Evolutionary conservation across 768 basidiomycete species (phyloP), one percentile per base, ranked within the genome.

Genomic region (Termitomyces eurrhizus): DNA sequence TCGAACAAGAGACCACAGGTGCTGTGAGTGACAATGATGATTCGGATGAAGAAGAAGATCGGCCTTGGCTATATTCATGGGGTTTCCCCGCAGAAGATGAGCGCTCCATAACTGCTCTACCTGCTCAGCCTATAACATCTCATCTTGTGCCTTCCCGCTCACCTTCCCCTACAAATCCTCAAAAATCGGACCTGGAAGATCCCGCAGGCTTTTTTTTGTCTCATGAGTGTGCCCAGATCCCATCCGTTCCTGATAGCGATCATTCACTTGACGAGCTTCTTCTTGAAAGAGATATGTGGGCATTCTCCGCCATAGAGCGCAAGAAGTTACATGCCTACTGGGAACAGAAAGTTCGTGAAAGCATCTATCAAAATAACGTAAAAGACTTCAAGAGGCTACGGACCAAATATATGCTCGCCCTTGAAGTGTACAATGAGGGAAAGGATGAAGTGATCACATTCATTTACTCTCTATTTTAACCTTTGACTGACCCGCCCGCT

Each of bases 231-330:
- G 51, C 65, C 2, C 58, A 45, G 1, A 60, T 78, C 9, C 85
- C 84, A 1, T 16, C 18, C 6, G 57, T 79, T 4, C 83, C 83
- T 4, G 49, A 59, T 0, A 59, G 67, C 13, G 42, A 74, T 63
- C 78, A 83, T 1, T 52, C 71, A 2, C 50, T 87, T 12, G 68
- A 73, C 1, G 66, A 63, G 4, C 72, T 85, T 13, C 69, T 83
- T 3, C 52, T 67, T 0, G 64, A 66, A 14, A 74, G 66, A 1
- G 67, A 75, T 35, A 73, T 88, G 21, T 90, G 88, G 89, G 53
- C 62, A 0, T 78, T 88, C 77, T 84, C 84, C 3, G 48, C 46
- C 4, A 7, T 35, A 0, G 89, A 90, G 65, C 79, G 89, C 2
- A 48, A 65, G 11, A 66, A 61, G 2, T 68, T 89, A 0, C 71